Conservation (phyloP, 257 asterid genomes). For the Solanum sitiens region DNA sequence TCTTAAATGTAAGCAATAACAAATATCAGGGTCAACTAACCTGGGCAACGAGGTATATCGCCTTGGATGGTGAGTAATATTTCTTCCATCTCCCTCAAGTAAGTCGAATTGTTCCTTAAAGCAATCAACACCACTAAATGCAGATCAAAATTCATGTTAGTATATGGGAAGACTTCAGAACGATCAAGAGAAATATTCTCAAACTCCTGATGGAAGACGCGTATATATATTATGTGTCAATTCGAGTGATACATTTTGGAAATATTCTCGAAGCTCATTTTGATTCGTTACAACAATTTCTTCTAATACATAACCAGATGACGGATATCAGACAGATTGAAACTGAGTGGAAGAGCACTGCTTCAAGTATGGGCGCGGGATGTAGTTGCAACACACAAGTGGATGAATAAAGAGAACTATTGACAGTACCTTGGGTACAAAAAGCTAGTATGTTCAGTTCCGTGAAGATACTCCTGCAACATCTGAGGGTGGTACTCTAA, state of each 20-base stretch:
- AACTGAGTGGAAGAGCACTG: background rate
- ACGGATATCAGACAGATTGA: background rate
- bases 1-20: background rate
- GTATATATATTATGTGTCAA: background rate
- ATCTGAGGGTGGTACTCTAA: conserved; percentile 99
- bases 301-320: background rate
- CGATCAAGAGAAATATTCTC: too few relatives aligned
- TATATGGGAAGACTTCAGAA: background rate
- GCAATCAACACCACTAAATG: conserved; percentile 63
- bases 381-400: background rate
- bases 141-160: background rate
- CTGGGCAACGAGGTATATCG: conserved; percentile 89
- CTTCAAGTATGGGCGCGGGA: background rate
- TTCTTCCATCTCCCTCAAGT: conserved; percentile 51
- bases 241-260: background rate
- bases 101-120: conserved; percentile 76
- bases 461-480: conserved; percentile 91
- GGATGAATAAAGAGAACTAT: background rate
- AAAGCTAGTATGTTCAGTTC: conserved; percentile 83
- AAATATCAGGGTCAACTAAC: conserved; percentile 12
- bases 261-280: background rate
- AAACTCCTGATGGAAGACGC: background rate
- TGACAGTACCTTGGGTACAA: conserved; percentile 91
- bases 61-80: conserved; percentile 35
- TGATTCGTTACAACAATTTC: background rate